A percentile compares a stretch with the other conserved stretches of the same genome.
Evolutionary conservation across 2,329 filamentous ascomycete genomes (phyloP).

Genomic region (Exophiala aquamarina): DNA sequence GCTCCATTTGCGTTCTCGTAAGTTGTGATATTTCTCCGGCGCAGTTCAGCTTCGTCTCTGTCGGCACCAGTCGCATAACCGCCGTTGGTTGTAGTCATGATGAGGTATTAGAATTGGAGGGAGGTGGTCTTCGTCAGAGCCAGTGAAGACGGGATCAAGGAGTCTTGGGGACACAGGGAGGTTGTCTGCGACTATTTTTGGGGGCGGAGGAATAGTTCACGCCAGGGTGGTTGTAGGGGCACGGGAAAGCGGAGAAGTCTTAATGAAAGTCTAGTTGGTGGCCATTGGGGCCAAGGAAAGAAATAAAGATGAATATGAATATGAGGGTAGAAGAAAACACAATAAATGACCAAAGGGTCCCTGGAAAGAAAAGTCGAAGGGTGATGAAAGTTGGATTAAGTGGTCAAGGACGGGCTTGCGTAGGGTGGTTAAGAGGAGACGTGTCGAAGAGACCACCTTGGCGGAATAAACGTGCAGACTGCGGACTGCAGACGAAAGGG

Average conservation of each 20-base stretch:
- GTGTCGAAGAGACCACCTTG: no score
- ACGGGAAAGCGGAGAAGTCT: no score
- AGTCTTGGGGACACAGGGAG: background rate
- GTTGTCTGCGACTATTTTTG: no score
- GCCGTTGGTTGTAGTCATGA: slow-evolving; percentile 17
- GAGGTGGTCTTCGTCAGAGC: background rate
- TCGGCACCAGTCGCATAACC: slow-evolving; percentile 29
- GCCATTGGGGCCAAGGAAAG: no score
- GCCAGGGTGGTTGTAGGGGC: no score
- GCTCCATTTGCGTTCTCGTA: slow-evolving; percentile 32
- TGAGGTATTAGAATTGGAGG: background rate
- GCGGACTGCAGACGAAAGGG: no score
- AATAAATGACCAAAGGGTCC: slow-evolving; percentile 1
- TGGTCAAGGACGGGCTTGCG: no score
- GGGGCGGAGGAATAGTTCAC: no score
- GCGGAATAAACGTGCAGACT: no score
- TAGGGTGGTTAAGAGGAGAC: no score
- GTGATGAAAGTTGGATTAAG: no score
- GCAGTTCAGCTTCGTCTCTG: slow-evolving; percentile 37
- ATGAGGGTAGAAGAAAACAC: background rate
- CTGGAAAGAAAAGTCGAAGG: background rate
- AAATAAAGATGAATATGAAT: background rate
- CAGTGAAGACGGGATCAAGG: slow-evolving; percentile 1
- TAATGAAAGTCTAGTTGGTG: no score
- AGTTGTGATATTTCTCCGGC: slow-evolving; percentile 43